Evolutionary conservation across 2,329 filamentous ascomycete species (phyloP).

Genomic region (Decorospora gaudefroyi): DNA sequence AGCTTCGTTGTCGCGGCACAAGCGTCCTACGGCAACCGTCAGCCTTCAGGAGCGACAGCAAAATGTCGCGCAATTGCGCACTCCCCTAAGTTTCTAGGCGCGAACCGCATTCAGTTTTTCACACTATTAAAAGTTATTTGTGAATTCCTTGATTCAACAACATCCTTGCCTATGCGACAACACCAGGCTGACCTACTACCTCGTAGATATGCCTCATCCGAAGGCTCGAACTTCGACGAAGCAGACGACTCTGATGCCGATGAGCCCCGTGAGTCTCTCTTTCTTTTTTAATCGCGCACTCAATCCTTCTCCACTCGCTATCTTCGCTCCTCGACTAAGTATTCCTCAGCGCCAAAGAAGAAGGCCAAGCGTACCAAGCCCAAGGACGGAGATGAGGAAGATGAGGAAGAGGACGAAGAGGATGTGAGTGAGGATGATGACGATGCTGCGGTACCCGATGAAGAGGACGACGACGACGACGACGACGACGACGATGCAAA

Average conservation of each 20-base stretch:
- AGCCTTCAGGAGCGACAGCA: slow-evolving; percentile 18
- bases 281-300: no score
- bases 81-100: background rate
- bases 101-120: background rate
- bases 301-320: background rate
- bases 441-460: slow-evolving; percentile 20
- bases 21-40: slow-evolving; percentile 10
- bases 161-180: background rate
- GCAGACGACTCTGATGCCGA: slow-evolving; percentile 45
- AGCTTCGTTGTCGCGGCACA: slow-evolving; percentile 26
- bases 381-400: slow-evolving; percentile 39
- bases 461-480: slow-evolving; percentile 41
- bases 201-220: slow-evolving; percentile 46
- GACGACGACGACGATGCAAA: slow-evolving; percentile 47
- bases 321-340: background rate
- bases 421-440: slow-evolving; percentile 13
- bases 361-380: slow-evolving; percentile 41
- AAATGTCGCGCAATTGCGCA: slow-evolving; percentile 5
- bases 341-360: slow-evolving; percentile 41
- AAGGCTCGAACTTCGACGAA: slow-evolving; percentile 45
- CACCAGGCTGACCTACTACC: slow-evolving; percentile 23
- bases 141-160: background rate
- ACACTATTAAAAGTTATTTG: no score
- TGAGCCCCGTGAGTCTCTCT: slow-evolving; percentile 40
- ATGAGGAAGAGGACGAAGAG: slow-evolving; percentile 39